Percentiles rank a stretch among this genome's conserved stretches.
Conservation (phyloP, 176 grass and related monocot species). For the Bothriochloa decipiens region DNA sequence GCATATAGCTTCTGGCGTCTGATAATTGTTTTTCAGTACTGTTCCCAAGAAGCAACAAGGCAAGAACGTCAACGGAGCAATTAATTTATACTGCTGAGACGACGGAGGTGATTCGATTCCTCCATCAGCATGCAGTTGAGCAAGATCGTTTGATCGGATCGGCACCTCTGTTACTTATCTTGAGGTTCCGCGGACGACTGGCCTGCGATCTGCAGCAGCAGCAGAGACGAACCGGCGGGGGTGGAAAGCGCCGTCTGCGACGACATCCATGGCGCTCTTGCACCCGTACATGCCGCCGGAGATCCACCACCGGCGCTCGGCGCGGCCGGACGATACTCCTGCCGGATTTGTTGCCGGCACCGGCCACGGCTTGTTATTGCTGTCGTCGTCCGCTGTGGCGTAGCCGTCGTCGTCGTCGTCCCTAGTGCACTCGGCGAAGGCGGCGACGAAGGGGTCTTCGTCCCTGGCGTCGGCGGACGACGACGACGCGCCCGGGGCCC, state of each 20-base stretch:
- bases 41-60: not conserved
- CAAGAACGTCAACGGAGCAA: not conserved
- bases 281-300: slow-evolving; percentile 54
- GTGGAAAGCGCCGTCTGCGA: slow-evolving; percentile 51
- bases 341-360: not conserved
- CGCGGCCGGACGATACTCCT: not conserved
- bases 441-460: slow-evolving; percentile 40
- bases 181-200: slow-evolving; percentile 10
- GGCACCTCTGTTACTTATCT: slow-evolving; percentile 16
- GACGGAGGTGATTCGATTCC: not conserved
- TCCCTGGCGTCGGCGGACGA: not conserved
- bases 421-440: slow-evolving; percentile 54
- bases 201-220: not conserved
- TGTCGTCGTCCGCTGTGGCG: not conserved
- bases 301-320: slow-evolving; percentile 9
- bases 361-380: not conserved
- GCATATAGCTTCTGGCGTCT: not conserved
- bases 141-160: not conserved
- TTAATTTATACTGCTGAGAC: not conserved
- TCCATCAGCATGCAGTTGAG: not conserved
- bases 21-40: not conserved
- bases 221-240: slow-evolving; percentile 42
- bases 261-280: slow-evolving; percentile 63
- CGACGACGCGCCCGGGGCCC: not conserved
- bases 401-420: slow-evolving; percentile 22